A percentile compares a stretch with the other conserved stretches of the same genome.
Evolutionary conservation across 1,284 basidiomycete genomes (phyloP).

Genomic region (Kalmanozyma brasiliensis): DNA sequence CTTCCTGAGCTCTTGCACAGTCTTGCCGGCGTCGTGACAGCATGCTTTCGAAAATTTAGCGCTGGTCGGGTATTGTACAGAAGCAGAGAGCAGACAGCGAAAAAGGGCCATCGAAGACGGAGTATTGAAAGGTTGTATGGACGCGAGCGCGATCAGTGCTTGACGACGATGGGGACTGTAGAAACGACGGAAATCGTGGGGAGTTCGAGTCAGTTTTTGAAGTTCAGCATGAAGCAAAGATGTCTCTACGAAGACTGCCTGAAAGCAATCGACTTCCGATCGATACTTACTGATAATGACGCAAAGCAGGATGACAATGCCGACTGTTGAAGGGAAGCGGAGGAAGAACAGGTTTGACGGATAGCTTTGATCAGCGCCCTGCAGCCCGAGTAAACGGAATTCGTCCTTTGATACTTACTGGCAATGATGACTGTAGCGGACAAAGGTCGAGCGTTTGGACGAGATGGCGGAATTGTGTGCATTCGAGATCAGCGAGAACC

Average conservation of each 20-base stretch:
- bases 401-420: conserved; percentile 9
- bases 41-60: conserved; percentile 13
- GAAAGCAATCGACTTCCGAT: no score
- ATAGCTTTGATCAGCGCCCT: not conserved
- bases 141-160: conserved; percentile 31
- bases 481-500: conserved; percentile 1
- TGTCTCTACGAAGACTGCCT: no score
- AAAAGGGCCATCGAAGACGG: conserved; percentile 8
- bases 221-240: not conserved
- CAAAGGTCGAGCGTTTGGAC: no score
- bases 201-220: not conserved
- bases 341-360: not conserved
- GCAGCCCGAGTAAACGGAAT: no score
- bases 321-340: conserved; percentile 28
- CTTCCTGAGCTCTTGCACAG: no score
- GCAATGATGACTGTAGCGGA: conserved; percentile 41
- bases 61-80: conserved; percentile 37
- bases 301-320: conserved; percentile 65
- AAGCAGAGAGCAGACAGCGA: conserved; percentile 23
- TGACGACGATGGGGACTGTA: conserved; percentile 58
- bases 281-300: conserved; percentile 65
- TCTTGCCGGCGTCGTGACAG: no score
- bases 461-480: not conserved
- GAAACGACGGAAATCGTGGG: not conserved
- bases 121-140: not conserved